Evolutionary conservation across 2,329 filamentous ascomycete genomes (phyloP).

Genomic region (Fusarium burgessii): DNA sequence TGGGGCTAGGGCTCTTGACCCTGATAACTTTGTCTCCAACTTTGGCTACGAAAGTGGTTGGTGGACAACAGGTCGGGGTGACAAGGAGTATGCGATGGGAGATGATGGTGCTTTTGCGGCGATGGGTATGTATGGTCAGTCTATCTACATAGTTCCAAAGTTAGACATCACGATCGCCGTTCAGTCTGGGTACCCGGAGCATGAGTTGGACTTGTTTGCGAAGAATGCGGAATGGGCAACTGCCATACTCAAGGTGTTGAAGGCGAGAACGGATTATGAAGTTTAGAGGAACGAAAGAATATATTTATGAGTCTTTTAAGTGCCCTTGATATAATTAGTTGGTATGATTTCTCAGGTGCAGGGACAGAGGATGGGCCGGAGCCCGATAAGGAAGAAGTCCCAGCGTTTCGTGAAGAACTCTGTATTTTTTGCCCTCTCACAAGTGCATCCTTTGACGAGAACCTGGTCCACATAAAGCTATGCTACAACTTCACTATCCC

Average conservation of each 20-base stretch:
- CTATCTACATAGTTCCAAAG: constrained; percentile 25
- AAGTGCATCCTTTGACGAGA: constrained; percentile 49
- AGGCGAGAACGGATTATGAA: neutral
- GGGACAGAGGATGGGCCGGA: rapidly evolving
- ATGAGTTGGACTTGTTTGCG: constrained; percentile 27
- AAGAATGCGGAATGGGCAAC: constrained; percentile 28
- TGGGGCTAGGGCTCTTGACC: constrained; percentile 17
- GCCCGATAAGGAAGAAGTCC: neutral
- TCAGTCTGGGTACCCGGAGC: constrained; percentile 37
- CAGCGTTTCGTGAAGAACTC: neutral
- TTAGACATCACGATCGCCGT: constrained; percentile 20
- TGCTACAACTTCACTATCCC: constrained; percentile 61
- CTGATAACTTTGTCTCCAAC: constrained; percentile 25
- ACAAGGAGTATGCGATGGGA: constrained; percentile 6
- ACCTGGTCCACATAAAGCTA: constrained; percentile 62
- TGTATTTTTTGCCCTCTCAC: constrained; percentile 12
- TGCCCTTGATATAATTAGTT: neutral
- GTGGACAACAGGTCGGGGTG: constrained; percentile 30
- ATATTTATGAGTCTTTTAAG: neutral
- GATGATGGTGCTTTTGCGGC: constrained; percentile 26
- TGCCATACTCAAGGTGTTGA: constrained; percentile 18
- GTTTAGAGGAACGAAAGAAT: neutral
- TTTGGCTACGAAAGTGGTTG: constrained; percentile 36
- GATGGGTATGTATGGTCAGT: constrained; percentile 35
- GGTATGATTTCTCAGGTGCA: neutral